phyloP scores from a whole-genome alignment of 1,284 basidiomycete genomes.

The Porodaedalea pini region DNA sequence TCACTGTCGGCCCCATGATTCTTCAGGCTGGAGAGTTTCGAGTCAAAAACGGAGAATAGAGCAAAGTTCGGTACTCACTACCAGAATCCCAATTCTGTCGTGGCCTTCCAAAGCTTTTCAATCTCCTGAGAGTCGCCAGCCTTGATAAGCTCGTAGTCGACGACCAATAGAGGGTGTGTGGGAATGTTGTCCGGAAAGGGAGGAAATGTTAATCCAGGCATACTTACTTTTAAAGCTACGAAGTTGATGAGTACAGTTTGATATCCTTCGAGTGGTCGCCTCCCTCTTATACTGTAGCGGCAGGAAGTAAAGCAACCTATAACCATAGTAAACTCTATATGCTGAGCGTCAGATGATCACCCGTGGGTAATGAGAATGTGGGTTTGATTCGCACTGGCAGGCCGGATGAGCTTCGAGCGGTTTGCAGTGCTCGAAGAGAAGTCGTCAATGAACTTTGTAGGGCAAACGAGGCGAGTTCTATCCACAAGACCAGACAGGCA shows the following conservation, averaged over 20 bases:
- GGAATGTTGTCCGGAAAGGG: conserved; percentile 48
- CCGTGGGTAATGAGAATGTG: too few relatives aligned
- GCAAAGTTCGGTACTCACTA: conserved; percentile 38
- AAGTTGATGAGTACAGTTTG: too few relatives aligned
- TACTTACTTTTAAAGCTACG: conserved; percentile 10
- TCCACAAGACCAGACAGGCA: too few relatives aligned
- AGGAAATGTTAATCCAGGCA: conserved; percentile 30
- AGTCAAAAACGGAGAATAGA: not conserved
- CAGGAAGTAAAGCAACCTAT: too few relatives aligned
- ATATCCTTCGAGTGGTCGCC: too few relatives aligned
- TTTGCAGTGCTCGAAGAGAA: too few relatives aligned
- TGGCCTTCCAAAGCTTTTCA: conserved; percentile 47
- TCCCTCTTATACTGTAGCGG: not conserved
- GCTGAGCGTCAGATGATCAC: too few relatives aligned
- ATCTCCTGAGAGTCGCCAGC: conserved; percentile 37
- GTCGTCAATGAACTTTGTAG: too few relatives aligned
- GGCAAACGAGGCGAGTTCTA: too few relatives aligned
- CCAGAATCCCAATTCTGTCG: conserved; percentile 51
- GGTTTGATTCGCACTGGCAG: too few relatives aligned
- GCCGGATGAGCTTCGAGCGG: too few relatives aligned
- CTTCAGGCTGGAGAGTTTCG: conserved; percentile 44
- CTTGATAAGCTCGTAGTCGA: conserved; percentile 46
- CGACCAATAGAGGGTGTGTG: conserved; percentile 47
- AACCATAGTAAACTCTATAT: too few relatives aligned
- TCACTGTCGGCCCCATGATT: conserved; percentile 58